Conservation (phyloP, 2,329 filamentous ascomycete species). For the Aspergillus puulaauensis region DNA sequence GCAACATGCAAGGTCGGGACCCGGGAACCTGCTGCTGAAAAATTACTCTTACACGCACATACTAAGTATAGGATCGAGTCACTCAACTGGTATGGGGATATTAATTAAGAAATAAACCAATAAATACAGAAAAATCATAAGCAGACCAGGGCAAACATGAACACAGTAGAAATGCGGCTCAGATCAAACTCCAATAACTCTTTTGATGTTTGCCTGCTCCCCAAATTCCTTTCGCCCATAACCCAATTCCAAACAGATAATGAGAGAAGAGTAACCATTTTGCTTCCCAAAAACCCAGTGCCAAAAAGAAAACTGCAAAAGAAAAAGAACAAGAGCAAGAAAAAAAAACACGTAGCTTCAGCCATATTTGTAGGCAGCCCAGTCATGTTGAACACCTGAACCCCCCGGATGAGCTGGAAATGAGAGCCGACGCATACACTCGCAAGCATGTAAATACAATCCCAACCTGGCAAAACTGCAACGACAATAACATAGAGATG, state of each 20-base stretch:
- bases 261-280: conserved; percentile 15
- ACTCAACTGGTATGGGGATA: neutral
- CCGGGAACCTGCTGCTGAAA: neutral
- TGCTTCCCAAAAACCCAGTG: conserved; percentile 16
- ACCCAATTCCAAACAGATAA: conserved; percentile 11
- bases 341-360: conserved; percentile 11
- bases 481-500: conserved; percentile 4
- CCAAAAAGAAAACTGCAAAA: conserved; percentile 4
- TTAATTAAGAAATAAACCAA: conserved; percentile 1
- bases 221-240: conserved; percentile 18
- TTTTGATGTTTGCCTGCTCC: conserved; percentile 24
- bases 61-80: neutral
- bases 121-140: conserved; percentile 1
- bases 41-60: neutral
- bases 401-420: conserved; percentile 18
- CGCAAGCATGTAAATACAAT: conserved; percentile 16
- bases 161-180: conserved; percentile 14
- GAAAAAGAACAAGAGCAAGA: neutral
- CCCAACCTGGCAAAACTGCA: conserved; percentile 12
- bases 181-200: conserved; percentile 26
- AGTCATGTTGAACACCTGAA: conserved; percentile 20
- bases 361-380: conserved; percentile 19
- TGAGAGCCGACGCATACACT: conserved; percentile 19
- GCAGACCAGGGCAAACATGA: conserved; percentile 11
- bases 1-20: neutral